Percentiles rank a stretch among this genome's conserved stretches.
These are phyloP conservation scores for Cryptosporidium ryanae DNA, from an alignment of 169 alveolate genomes.

Conservation along the genomic window DNA sequence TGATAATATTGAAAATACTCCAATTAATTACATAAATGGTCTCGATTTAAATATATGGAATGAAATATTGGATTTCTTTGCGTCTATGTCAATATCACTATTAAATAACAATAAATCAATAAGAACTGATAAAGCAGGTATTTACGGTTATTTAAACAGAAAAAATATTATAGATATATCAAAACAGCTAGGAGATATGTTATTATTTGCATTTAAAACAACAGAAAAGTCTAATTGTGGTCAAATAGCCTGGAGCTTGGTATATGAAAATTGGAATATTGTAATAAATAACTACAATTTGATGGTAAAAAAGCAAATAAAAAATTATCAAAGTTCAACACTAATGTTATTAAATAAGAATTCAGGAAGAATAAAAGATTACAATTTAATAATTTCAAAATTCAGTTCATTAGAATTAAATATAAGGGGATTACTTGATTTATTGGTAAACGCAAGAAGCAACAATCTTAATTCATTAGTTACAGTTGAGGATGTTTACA, in stretches of 20 bases:
- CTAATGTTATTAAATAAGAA: constrained; percentile 1
- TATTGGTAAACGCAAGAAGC: constrained; percentile 13
- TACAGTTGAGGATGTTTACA: constrained; percentile 26
- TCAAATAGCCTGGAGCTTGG: constrained; percentile 58
- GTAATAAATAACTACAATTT: neutral
- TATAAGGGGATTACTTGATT: constrained; percentile 34
- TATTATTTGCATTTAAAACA: neutral
- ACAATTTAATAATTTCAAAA: neutral
- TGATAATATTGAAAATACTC: neutral
- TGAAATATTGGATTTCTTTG: constrained; percentile 20
- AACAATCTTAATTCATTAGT: constrained; percentile 16
- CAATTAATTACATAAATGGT: constrained; percentile 22
- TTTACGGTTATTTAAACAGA: neutral
- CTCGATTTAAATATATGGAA: constrained; percentile 28
- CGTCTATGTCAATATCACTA: constrained; percentile 25
- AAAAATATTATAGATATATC: neutral
- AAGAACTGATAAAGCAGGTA: neutral
- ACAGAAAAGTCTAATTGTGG: constrained; percentile 14
- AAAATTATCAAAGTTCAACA: constrained; percentile 4
- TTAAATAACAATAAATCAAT: neutral
- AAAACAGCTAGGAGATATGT: neutral
- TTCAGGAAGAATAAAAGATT: neutral
- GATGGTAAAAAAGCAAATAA: constrained; percentile 24
- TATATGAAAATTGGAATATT: neutral
- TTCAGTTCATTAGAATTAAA: neutral